Percentiles rank a stretch among this genome's conserved stretches.
phyloP scores from a whole-genome alignment of 768 basidiomycete species.

The Psilocybe subaeruginosa region DNA sequence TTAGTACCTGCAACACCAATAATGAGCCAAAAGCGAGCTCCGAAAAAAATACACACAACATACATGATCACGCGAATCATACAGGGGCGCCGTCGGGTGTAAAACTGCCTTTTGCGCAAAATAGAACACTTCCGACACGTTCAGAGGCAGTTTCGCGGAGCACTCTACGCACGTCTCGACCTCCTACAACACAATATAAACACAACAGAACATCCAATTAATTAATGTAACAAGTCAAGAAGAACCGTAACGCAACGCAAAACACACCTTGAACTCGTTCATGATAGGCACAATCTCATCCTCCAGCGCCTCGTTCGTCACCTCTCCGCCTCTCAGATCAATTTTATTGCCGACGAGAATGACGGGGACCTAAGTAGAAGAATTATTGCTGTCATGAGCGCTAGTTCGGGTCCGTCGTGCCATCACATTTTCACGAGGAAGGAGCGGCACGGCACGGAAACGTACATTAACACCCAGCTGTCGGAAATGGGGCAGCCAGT shows the following conservation, averaged over 20 bases:
- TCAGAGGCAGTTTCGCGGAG: constrained; percentile 88
- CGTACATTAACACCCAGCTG: constrained; percentile 93
- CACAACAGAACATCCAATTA: constrained; percentile 1
- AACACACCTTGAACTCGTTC: constrained; percentile 93
- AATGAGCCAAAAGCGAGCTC: not conserved
- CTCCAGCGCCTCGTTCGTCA: constrained; percentile 92
- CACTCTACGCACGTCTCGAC: constrained; percentile 98
- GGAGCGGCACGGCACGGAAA: not conserved
- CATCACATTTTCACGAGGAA: no score
- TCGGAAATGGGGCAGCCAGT: constrained; percentile 95
- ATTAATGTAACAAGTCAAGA: not conserved
- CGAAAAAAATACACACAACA: constrained; percentile 23
- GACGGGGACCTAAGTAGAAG: constrained; percentile 75
- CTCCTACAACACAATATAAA: constrained; percentile 83
- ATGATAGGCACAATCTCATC: constrained; percentile 97
- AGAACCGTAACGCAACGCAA: not conserved
- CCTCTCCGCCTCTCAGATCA: constrained; percentile 89
- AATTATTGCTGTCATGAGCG: not conserved
- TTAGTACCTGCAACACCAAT: constrained; percentile 68
- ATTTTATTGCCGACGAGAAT: constrained; percentile 99
- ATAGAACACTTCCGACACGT: constrained; percentile 97
- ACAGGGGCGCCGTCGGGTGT: constrained; percentile 95
- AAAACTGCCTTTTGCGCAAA: constrained; percentile 98
- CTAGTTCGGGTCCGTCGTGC: no score
- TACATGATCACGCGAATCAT: constrained; percentile 95